phyloP scores from a whole-genome alignment of 306 rosid genomes.

The Oxytropis ochrocephala region DNA sequence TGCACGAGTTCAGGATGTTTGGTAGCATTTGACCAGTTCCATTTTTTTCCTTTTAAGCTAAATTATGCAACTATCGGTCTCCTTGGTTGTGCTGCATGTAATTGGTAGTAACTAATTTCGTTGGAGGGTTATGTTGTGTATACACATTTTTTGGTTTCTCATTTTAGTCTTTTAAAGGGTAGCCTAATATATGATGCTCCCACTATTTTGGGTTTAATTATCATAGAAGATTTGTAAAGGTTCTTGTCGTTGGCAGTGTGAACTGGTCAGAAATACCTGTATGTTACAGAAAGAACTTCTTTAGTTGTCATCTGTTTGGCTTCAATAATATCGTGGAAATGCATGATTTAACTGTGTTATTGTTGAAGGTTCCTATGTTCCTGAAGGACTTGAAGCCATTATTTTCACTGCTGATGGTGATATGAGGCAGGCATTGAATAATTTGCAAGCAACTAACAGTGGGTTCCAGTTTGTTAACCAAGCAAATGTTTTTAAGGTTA shows the following conservation, averaged over 20 bases:
- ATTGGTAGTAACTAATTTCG: neutral
- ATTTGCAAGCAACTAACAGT: slow-evolving; percentile 90
- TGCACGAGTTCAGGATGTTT: neutral
- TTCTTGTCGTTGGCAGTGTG: slow-evolving; percentile 17
- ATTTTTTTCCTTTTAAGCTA: neutral
- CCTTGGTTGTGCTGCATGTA: neutral
- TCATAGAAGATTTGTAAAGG: neutral
- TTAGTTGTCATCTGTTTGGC: slow-evolving; percentile 5
- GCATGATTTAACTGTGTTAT: slow-evolving; percentile 17
- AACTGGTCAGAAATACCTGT: neutral
- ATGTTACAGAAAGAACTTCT: slow-evolving; percentile 12
- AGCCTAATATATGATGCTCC: neutral
- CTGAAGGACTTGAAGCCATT: slow-evolving; percentile 97
- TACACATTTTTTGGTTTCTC: slow-evolving; percentile 7
- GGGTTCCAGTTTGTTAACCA: slow-evolving; percentile 97
- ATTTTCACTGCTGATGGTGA: slow-evolving; percentile 99
- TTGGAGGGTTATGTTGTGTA: neutral
- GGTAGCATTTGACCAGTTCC: neutral
- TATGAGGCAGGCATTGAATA: slow-evolving; percentile 99
- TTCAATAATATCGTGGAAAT: neutral
- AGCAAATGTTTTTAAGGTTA: slow-evolving; percentile 92
- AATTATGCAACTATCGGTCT: neutral
- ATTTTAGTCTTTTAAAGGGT: neutral
- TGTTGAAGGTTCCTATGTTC: slow-evolving; percentile 85
- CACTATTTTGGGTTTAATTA: neutral